Evolutionary conservation across 768 basidiomycete genomes (phyloP), one percentile per base, ranked within the genome.

Genomic region (Suillus brevipes): DNA sequence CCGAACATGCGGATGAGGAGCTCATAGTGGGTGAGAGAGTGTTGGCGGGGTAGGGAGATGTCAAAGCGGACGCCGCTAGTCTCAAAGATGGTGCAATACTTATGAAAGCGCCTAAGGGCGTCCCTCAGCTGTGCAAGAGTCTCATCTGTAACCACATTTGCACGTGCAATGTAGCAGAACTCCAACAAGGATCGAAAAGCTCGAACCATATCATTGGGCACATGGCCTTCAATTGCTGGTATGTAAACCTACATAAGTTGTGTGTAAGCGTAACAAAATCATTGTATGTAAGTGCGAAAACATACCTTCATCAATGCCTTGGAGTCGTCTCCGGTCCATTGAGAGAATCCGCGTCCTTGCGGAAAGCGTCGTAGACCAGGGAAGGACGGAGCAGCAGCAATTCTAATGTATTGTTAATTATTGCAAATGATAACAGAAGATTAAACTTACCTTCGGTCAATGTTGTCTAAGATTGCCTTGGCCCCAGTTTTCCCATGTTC

Each of bases 381-480:
- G 62, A 76, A 79, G 0, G 65, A 43, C 0, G 75, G 73, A 1
- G 66, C 74, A 4, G 66, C 71, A 16, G 77, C 67, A 55, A 76
- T 75, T 34, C 74, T 77, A 61, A 12, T 28, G 9, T 25, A 16
- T 14, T 43, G 47, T 42, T 37, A 25, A 37, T 31, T 3, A 49
- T n/a, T 40, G 23, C 20, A 37, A 42, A 1, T 28, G 38, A 23
- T 12, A 16, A 45, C 36, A 10, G 14, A 6, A 38, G 61, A 49
- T 50, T 36, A 28, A 50, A 36, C 23, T 14, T 47, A 64, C 64
- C 40, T n/a, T 40, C 20, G 12, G 53, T 65, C 64, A 65, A 65
- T 79, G 37, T 79, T 75, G 63, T 72, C 76, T 43, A 80, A 60
- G 9, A 81, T 78, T 6, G 43, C 64, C 42, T 70, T 63, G 1